Evolutionary conservation across 768 basidiomycete genomes (phyloP).

Genomic region (Russula compacta): DNA sequence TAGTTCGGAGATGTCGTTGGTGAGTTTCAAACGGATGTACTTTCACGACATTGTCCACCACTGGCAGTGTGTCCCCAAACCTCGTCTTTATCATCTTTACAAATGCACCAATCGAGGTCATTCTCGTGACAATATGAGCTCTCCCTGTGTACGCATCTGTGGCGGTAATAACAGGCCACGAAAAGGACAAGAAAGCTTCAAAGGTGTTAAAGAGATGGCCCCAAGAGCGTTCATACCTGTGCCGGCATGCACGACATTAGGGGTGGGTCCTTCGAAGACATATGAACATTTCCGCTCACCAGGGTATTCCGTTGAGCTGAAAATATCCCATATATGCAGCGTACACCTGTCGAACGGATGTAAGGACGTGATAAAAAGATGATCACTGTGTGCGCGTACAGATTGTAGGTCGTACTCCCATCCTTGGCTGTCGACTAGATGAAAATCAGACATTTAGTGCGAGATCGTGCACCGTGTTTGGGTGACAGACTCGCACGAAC

Average conservation of each 20-base stretch:
- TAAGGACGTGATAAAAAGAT: neutral
- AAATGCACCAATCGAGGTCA: conserved; percentile 63
- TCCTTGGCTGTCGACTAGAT: conserved; percentile 62
- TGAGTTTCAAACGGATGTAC: conserved; percentile 60
- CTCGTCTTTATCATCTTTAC: conserved; percentile 81
- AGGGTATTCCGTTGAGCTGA: conserved; percentile 57
- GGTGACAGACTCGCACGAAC: neutral
- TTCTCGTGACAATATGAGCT: conserved; percentile 73
- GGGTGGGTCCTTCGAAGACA: neutral
- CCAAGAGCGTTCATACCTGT: conserved; percentile 76
- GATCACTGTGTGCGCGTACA: conserved; percentile 33
- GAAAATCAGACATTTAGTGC: conserved; percentile 52
- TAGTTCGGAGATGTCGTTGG: conserved; percentile 59
- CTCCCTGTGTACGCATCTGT: conserved; percentile 64
- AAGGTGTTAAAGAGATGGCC: conserved; percentile 70
- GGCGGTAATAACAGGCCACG: conserved; percentile 74
- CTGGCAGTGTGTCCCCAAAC: conserved; percentile 71
- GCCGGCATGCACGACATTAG: neutral
- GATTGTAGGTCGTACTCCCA: conserved; percentile 80
- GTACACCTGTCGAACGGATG: conserved; percentile 37
- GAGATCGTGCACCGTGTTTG: neutral
- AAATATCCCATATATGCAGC: conserved; percentile 76
- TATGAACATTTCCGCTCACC: conserved; percentile 33
- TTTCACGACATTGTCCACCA: conserved; percentile 62
- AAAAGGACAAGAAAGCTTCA: conserved; percentile 70